phyloP scores from a whole-genome alignment of 352 stramenopile genomes.

The Phytophthora europaea region DNA sequence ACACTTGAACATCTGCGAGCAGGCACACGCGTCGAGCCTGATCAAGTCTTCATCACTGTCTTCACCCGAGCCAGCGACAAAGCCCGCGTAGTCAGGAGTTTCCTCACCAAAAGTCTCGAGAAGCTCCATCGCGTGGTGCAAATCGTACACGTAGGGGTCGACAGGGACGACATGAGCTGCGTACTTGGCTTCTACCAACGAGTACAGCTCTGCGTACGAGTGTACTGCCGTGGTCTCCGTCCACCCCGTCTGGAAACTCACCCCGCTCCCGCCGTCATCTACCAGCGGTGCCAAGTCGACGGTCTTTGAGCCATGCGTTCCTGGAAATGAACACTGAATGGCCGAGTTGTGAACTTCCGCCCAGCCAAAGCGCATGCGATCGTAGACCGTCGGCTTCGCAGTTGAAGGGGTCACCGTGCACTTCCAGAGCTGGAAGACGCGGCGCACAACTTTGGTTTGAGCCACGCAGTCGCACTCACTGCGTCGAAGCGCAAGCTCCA shows the following conservation, averaged over 20 bases:
- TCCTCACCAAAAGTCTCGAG: constrained; percentile 91
- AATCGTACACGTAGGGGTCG: constrained; percentile 94
- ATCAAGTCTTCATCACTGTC: constrained; percentile 47
- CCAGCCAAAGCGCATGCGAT: constrained; percentile 67
- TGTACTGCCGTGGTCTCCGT: constrained; percentile 64
- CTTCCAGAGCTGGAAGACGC: constrained; percentile 95
- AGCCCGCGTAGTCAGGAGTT: constrained; percentile 80
- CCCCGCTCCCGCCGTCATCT: constrained; percentile 35
- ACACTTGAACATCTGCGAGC: constrained; percentile 94
- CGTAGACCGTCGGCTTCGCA: constrained; percentile 37
- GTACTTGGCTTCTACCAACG: constrained; percentile 57
- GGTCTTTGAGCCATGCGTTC: constrained; percentile 25
- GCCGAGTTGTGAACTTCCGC: constrained; percentile 58
- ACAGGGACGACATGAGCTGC: constrained; percentile 62
- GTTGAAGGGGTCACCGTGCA: constrained; percentile 77
- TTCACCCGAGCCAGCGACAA: constrained; percentile 48
- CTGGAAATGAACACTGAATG: constrained; percentile 66
- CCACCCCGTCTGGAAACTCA: constrained; percentile 80
- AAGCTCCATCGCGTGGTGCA: constrained; percentile 88
- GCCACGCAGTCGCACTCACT: constrained; percentile 94
- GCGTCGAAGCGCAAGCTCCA: constrained; percentile 88
- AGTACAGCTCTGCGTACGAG: constrained; percentile 86
- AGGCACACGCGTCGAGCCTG: constrained; percentile 95
- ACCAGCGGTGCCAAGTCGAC: constrained; percentile 41
- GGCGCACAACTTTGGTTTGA: constrained; percentile 89